phyloP scores from a whole-genome alignment of 169 alveolate species.

The Babesia bigemina region DNA sequence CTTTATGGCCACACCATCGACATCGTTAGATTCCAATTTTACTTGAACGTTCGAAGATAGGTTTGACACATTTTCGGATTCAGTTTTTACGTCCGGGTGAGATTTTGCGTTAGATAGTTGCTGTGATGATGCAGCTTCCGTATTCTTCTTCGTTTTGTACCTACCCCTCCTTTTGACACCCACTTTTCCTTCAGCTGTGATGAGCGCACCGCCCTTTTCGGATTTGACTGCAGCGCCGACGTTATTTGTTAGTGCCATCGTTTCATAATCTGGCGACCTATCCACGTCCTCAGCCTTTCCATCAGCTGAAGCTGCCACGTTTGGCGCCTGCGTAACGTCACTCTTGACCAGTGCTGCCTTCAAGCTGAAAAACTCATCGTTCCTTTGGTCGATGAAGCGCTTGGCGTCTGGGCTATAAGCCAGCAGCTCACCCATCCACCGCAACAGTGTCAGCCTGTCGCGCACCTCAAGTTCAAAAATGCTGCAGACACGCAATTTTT shows the following conservation, averaged over 20 bases:
- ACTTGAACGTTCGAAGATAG: too few relatives aligned
- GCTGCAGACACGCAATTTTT: conserved; percentile 23
- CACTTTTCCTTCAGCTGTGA: neutral
- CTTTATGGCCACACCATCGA: neutral
- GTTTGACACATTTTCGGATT: too few relatives aligned
- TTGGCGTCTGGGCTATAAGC: conserved; percentile 15
- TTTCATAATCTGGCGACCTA: conserved; percentile 1
- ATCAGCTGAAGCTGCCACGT: conserved; percentile 2
- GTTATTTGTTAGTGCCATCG: neutral
- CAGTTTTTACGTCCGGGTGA: too few relatives aligned
- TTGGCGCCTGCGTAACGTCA: neutral
- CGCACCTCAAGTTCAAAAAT: conserved; percentile 40
- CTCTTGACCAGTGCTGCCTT: conserved; percentile 20
- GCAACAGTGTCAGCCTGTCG: conserved; percentile 32
- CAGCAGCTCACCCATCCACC: conserved; percentile 48
- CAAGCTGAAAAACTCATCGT: conserved; percentile 42
- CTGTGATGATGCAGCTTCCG: neutral
- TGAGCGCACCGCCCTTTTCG: neutral
- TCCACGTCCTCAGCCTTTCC: conserved; percentile 11
- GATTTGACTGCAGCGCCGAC: neutral
- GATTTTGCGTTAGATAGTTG: too few relatives aligned
- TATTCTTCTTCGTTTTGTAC: neutral
- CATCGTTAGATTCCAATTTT: neutral
- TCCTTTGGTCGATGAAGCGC: conserved; percentile 40
- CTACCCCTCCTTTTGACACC: neutral